These are phyloP conservation scores for Gentiana straminea DNA, from an alignment of 257 asterid species.

Conservation along the genomic window DNA sequence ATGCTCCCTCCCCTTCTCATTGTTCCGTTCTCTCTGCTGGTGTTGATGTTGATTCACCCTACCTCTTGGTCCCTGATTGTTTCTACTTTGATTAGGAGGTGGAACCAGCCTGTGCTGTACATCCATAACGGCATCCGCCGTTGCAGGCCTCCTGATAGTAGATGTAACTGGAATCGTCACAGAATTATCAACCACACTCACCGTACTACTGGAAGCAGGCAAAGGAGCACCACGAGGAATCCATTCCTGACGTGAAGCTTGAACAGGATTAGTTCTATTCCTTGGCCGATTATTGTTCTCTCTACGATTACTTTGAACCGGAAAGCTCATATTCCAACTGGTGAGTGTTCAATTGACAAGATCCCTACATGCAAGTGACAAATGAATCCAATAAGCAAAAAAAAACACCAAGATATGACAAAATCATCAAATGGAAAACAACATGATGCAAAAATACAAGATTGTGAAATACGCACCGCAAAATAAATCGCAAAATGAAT, in stretches of 20 bases:
- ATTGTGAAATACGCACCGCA: no score
- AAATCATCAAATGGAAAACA: no score
- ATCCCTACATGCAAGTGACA: conserved; percentile 16
- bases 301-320: conserved; percentile 42
- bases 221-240: conserved; percentile 36
- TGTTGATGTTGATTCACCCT: conserved; percentile 20
- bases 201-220: conserved; percentile 17
- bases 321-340: conserved; percentile 69
- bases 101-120: conserved; percentile 18
- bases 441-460: no score
- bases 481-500: no score
- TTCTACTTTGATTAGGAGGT: conserved; percentile 19
- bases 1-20: conserved; percentile 26
- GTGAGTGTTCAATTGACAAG: conserved; percentile 15
- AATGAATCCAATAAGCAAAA: conserved; percentile 3
- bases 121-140: conserved; percentile 7
- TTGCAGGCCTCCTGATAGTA: conserved; percentile 9
- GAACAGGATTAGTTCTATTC: conserved; percentile 32
- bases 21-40: conserved; percentile 31
- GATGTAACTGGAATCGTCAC: no score
- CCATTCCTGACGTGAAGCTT: conserved; percentile 66
- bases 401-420: not conserved
- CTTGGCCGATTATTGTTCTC: conserved; percentile 35
- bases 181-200: conserved; percentile 8
- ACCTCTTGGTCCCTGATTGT: conserved; percentile 29